These are phyloP conservation scores for Triangularia setosa DNA, from an alignment of 2,329 filamentous ascomycete genomes.

Conservation along the genomic window DNA sequence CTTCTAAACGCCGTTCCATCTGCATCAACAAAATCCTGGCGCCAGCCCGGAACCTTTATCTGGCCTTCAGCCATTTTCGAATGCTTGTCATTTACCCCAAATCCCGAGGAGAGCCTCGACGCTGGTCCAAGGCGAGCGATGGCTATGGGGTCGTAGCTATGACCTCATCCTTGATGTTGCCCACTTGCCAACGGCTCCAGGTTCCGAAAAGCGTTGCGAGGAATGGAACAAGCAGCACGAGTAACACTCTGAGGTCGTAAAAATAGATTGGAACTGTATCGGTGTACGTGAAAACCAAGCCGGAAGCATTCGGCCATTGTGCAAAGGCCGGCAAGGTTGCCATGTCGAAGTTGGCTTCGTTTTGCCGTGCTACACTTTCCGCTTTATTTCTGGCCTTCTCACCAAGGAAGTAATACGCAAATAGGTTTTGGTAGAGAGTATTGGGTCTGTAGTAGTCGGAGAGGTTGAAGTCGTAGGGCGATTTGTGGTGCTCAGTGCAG, in stretches of 20 bases:
- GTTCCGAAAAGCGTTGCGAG: not conserved
- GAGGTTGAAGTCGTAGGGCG: too few relatives aligned
- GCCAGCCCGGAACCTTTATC: too few relatives aligned
- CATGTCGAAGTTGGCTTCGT: not conserved
- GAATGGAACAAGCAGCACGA: not conserved
- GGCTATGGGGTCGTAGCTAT: not conserved
- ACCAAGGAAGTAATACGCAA: too few relatives aligned
- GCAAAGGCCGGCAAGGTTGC: not conserved
- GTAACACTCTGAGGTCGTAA: not conserved
- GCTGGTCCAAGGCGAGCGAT: not conserved
- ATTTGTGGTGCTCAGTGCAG: too few relatives aligned
- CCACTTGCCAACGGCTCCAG: not conserved
- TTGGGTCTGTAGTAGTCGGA: too few relatives aligned
- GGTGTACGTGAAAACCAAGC: not conserved
- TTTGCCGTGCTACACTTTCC: not conserved
- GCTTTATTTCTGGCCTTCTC: not conserved
- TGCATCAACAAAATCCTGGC: too few relatives aligned
- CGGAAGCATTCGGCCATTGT: not conserved
- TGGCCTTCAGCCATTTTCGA: too few relatives aligned
- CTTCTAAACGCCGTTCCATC: too few relatives aligned
- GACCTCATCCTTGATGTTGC: not conserved
- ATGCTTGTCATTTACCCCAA: too few relatives aligned
- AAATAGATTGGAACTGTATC: not conserved
- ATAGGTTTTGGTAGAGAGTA: too few relatives aligned
- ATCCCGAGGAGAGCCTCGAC: not conserved